Base-by-base conservation (phyloP, 2,329 filamentous ascomycete genomes). In the Cordyceps fumosorosea region DNA sequence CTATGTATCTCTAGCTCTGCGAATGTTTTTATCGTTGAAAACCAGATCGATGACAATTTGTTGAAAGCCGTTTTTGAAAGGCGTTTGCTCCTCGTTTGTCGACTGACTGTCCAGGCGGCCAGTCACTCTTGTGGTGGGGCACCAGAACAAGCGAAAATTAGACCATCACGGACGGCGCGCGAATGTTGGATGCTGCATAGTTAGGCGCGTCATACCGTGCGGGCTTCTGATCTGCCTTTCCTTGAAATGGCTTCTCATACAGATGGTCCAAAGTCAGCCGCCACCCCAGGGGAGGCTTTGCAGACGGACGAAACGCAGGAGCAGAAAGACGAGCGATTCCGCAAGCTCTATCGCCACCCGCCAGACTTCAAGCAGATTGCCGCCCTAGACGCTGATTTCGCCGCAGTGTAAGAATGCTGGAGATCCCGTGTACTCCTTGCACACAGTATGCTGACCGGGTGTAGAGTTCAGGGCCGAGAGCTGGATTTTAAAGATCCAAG, bases 401-500 rank as follows among this genome's bases (percentile, higher is more conserved):
- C 74, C 1, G 66, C 70, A 18, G 62, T 79, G 80, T 81, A 68
- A 18, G 74, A 7, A 37, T 4, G 1, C 7, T 1, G 6, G 5
- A 16, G 2, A 40, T 40, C 2, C 0, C 8, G 8, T 3, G 29
- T 50, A 3, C 1, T 37, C 7, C 4, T 8, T 40, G 2, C 26
- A 11, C n/a, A 24, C 48, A 1, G 5, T 7, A 14, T 59, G 12
- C 22, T 45, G 5, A 51, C 45, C 18, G 3, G 4, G n/a, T 20
- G 0, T 62, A 78, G 76, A 7, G 66, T 77, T 45, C 74, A 75
- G 42, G 66, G 74, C 18, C 72, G 77, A 10, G 84, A 88, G 66
- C 79, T 96, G 29, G 86, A 97, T 75, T 98, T 98, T 69, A 87
- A 85, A 57, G 83, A 96, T 69, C 89, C 93, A 5, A 77, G 81